phyloP scores from a whole-genome alignment of 441 rosid species.

The Bocquillonia castaneifolia region DNA sequence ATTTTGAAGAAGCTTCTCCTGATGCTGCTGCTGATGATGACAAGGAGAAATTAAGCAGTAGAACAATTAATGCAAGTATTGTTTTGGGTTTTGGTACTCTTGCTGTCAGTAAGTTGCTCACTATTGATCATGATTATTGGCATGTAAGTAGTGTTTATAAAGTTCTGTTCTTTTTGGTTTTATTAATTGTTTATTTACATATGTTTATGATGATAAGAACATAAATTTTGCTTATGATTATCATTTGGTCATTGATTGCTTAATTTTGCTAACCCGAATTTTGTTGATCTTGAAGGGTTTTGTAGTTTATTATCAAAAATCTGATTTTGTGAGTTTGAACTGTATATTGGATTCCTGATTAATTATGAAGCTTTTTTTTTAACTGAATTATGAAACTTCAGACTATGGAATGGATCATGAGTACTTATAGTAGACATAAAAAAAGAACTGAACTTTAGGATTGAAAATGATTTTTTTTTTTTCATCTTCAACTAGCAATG shows the following conservation, averaged over 20 bases:
- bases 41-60: conserved; percentile 39
- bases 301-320: too few species aligned
- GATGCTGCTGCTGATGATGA: conserved; percentile 24
- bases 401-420: neutral
- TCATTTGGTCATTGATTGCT: neutral
- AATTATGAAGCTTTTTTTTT: too few species aligned
- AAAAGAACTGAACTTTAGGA: neutral
- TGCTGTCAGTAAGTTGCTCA: conserved; percentile 69
- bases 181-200: too few species aligned
- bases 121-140: conserved; percentile 92
- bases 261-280: conserved; percentile 12
- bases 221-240: too few species aligned
- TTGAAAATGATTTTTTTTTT: neutral
- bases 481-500: conserved; percentile 4
- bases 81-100: conserved; percentile 79
- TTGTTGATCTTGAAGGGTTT: too few species aligned
- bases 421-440: neutral
- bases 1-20: conserved; percentile 13
- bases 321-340: conserved; percentile 1
- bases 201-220: too few species aligned
- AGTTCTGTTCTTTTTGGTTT: neutral
- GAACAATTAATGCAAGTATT: conserved; percentile 66
- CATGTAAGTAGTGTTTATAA: conserved; percentile 54
- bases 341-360: neutral
- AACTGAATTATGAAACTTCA: too few species aligned